Conservation (phyloP, 2,329 filamentous ascomycete genomes). For the Penicillium sp. region DNA sequence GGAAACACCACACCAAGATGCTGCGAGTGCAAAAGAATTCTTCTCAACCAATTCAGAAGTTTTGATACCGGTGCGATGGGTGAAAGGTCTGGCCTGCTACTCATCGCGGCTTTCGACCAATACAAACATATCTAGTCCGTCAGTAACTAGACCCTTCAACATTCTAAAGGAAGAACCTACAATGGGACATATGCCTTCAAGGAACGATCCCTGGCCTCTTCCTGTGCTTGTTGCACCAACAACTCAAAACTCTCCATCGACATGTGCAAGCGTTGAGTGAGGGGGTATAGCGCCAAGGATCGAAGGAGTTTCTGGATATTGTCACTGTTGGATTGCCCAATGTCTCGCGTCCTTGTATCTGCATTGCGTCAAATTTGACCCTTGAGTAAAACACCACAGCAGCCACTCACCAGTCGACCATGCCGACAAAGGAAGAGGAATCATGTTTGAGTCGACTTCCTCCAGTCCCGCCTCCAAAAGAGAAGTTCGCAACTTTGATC, state of each 20-base stretch:
- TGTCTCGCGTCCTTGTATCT: conserved; percentile 45
- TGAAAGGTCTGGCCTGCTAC: background rate
- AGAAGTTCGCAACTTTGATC: conserved; percentile 59
- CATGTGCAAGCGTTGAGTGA: conserved; percentile 46
- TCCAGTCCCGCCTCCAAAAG: conserved; percentile 65
- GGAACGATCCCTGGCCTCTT: conserved; percentile 37
- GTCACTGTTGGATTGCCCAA: conserved; percentile 43
- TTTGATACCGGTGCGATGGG: background rate
- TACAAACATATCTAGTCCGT: conserved; percentile 42
- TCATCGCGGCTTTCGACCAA: conserved; percentile 22
- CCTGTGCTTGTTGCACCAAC: conserved; percentile 38
- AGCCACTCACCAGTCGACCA: conserved; percentile 63
- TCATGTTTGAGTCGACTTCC: conserved; percentile 64
- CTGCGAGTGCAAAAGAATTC: background rate
- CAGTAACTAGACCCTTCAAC: background rate
- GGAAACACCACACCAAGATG: background rate
- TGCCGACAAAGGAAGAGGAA: conserved; percentile 66
- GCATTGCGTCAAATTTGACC: conserved; percentile 20
- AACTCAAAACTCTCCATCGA: conserved; percentile 37
- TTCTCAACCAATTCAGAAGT: background rate
- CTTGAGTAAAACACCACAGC: background rate
- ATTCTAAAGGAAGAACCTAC: conserved; percentile 30
- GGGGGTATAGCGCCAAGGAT: conserved; percentile 45
- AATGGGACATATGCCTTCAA: conserved; percentile 49
- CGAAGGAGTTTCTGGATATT: conserved; percentile 40